Base-by-base conservation (phyloP, 2,329 filamentous ascomycete species). In the Fusarium sterilihyphosum region DNA sequence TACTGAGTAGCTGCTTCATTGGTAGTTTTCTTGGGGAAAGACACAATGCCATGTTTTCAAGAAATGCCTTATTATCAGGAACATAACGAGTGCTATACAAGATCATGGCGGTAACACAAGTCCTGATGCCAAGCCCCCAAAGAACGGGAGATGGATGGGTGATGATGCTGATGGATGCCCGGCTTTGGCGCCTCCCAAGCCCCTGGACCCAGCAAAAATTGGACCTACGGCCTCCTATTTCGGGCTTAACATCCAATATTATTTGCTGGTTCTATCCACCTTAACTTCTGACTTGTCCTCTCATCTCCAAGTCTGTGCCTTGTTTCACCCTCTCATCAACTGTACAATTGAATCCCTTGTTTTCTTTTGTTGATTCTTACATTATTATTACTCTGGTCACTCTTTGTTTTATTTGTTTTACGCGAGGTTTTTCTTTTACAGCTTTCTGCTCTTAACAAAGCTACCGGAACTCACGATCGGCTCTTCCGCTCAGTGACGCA, bases 221-320 rank as follows among this genome's bases (percentile, higher is more conserved):
- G 67, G 67, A 52, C 67, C 73, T 71, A 64, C 61, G 71, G 67
- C 58, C 71, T 50, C 67, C 70, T 67, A 73, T 75, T 77, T 71
- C 64, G 54, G 40, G 64, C 50, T 62, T 68, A 53, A 40, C 44
- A 38, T 29, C 26, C 46, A 49, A 49, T 75, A 73, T 75, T 71
- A 67, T 61, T 65, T 70, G 69, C 71, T 68, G 50, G 52, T 50
- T 44, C 61, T 58, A 35, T 66, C 52, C 63, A 67, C 46, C 52
- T 44, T 68, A 43, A 47, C 41, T 64, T 69, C 74, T 78, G 74
- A 76, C 70, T 69, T 78, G 76, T 78, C 74, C 76, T 78, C 74
- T 78, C 74, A 73, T 78, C 74, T 78, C 62, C 53, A 41, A 70
- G 33, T 40, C 41, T 65, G 60, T 72, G 33, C 52, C 66, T 68